A percentile compares a stretch with the other conserved stretches of the same genome.
These are phyloP conservation scores for Goffeauzyma gilvescens DNA, from an alignment of 768 basidiomycete species.

Conservation along the genomic window DNA sequence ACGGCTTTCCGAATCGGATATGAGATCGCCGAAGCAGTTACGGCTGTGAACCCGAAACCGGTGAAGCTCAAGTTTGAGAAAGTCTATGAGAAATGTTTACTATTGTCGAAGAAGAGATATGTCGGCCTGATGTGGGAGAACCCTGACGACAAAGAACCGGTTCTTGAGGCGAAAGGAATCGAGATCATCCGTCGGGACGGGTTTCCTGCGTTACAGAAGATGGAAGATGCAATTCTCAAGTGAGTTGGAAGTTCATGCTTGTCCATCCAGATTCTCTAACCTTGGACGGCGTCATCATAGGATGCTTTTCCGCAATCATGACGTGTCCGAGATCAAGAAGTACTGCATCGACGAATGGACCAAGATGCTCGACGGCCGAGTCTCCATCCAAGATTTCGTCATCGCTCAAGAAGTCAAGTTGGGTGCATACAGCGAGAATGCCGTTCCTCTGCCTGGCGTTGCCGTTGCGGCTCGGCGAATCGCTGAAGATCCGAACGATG, in stretches of 20 bases:
- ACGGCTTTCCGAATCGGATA: constrained; percentile 83
- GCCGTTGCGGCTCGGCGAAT: constrained; percentile 61
- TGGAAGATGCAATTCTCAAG: constrained; percentile 80
- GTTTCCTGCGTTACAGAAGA: constrained; percentile 73
- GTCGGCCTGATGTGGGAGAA: constrained; percentile 90
- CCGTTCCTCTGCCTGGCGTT: constrained; percentile 76
- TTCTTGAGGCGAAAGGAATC: constrained; percentile 92
- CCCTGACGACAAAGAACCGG: constrained; percentile 55
- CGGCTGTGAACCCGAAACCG: constrained; percentile 67
- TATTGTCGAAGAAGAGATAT: constrained; percentile 97
- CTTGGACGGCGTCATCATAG: constrained; percentile 34
- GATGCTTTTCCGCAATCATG: constrained; percentile 71
- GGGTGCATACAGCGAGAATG: constrained; percentile 82
- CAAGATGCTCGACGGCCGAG: constrained; percentile 59
- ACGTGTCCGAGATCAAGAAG: constrained; percentile 71
- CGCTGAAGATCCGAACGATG: constrained; percentile 55
- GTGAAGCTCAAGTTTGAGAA: constrained; percentile 97
- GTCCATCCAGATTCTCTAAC: neutral
- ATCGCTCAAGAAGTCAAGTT: constrained; percentile 84
- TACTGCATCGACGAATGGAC: constrained; percentile 73
- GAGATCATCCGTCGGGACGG: constrained; percentile 91
- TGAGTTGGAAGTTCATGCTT: constrained; percentile 30
- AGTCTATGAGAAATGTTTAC: constrained; percentile 82
- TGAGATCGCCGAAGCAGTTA: constrained; percentile 77
- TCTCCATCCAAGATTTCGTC: constrained; percentile 77